Base-by-base conservation (phyloP, 1,284 basidiomycete species). In the Irpex sp. region DNA sequence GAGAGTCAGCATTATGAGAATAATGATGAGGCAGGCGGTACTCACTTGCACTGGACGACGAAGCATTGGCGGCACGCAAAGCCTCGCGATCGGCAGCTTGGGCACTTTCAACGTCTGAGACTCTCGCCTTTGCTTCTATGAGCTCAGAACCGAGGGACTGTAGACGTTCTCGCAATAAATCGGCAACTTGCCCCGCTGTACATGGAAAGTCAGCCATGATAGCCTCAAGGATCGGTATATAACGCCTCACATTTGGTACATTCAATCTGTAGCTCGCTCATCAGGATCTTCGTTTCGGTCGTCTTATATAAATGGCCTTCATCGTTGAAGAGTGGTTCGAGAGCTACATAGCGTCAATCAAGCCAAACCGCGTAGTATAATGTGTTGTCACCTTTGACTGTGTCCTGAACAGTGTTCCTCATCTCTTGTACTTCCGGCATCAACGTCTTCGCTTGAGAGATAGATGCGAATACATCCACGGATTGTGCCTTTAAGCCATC, bases 101-200 rank as follows among this genome's bases (percentile, higher is more conserved):
- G 9, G 68, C 66, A 18, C 32, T 58, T 65, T 84, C 82, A 0
- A 80, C 73, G 10, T 79, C 79, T 0, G 74, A 64, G 18, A 81
- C 68, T 2, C 82, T 80, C 42, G 70, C 75, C 67, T 76, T 80
- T 2, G 80, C 79, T 45, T 83, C 81, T 11, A 78, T 68, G 20
- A 83, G 76, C 59, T 84, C 82, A 24, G 78, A 77, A 13, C 80
- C 78, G 4, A 81, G 68, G 9, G 78, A 78, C 38, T 80, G 76
- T 42, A 84, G 75, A 63, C 79, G 78, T 65, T 83, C 82, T 11
- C 82, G 80, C 4, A 83, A 77, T 3, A 84, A 73, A 64, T 83
- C 82, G 11, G 79, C 76, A 2, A 83, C 82, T 71, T 84, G 79
- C 38, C 80, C 78, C 22, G 78, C 82, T 84, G 44, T 10, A 38